Base-by-base conservation (phyloP, 345 rosid genomes). In the Dipteronia sinensis region DNA sequence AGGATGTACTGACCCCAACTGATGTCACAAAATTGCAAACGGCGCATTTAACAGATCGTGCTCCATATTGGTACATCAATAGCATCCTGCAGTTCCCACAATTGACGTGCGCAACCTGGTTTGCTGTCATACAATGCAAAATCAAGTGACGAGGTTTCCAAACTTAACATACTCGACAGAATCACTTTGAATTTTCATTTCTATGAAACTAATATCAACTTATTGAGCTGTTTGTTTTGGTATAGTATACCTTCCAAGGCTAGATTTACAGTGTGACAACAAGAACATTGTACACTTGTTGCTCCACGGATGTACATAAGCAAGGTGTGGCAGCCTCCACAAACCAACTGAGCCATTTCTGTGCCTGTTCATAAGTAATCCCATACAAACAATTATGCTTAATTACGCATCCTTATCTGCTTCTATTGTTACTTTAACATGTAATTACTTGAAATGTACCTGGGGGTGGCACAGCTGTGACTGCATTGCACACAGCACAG, bases 401-500 rank as follows among this genome's bases (percentile, higher is more conserved):
- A 34, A 34, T 34, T 34, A 13, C 46, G 7, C 11, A 12, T 67
- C 11, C 17, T 71, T 71, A 29, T 55, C 10, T 13, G 49, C 6
- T 44, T 40, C 13, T 71, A 53, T 31, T 34, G 38, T 34, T 34
- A 34, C 6, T 34, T 34, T 34, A 34, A 34, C 38, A 34, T 4
- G 38, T 34, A 34, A 34, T 34, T 34, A 34, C 38, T 4, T 47
- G 20, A 49, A 53, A 47, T 51, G 20, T 87, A 92, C 99, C 99
- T 4, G 95, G 97, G 56, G 98, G 97, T 12, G 99, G 98, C 71
- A 96, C 99, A 1, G 92, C 90, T 13, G 99, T 96, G 72, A 96
- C 97, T 68, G 97, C 98, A 90, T 89, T 96, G 90, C 99, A 96
- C n/a, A 96, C 97, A 23, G 99, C 99, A 74, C 99, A 96, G 78